phyloP scores from a whole-genome alignment of 331 rosid genomes.

The Pyracantha coccinea region DNA sequence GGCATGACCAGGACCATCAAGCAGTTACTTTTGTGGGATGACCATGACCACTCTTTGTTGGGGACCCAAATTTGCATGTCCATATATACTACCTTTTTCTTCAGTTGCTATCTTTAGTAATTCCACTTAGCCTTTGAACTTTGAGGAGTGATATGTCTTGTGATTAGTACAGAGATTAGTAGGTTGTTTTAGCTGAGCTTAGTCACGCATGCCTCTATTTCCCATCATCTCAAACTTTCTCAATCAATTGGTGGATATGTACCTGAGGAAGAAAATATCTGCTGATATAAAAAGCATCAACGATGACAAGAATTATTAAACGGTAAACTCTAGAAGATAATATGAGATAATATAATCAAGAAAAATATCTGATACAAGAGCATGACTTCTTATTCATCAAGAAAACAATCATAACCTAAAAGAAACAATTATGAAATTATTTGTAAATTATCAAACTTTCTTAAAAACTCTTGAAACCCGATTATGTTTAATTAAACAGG shows the following conservation, averaged over 20 bases:
- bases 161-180: background rate
- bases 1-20: conserved; percentile 25
- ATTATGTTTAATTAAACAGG: too few relatives aligned
- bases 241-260: background rate
- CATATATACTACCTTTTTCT: background rate
- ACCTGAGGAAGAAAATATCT: background rate
- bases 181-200: background rate
- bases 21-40: background rate
- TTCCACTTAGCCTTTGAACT: background rate
- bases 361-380: background rate
- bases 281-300: background rate
- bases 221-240: background rate
- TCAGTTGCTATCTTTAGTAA: background rate
- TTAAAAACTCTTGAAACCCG: too few relatives aligned
- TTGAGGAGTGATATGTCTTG: background rate
- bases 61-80: background rate
- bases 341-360: too few relatives aligned
- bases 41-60: background rate
- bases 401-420: background rate
- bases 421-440: too few relatives aligned
- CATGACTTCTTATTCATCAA: background rate
- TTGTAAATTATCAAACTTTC: too few relatives aligned
- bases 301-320: too few relatives aligned
- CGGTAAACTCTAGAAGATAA: too few relatives aligned
- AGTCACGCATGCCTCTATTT: background rate